Base-by-base conservation (phyloP, 2,329 filamentous ascomycete genomes). In the Xylariaceae sp. region DNA sequence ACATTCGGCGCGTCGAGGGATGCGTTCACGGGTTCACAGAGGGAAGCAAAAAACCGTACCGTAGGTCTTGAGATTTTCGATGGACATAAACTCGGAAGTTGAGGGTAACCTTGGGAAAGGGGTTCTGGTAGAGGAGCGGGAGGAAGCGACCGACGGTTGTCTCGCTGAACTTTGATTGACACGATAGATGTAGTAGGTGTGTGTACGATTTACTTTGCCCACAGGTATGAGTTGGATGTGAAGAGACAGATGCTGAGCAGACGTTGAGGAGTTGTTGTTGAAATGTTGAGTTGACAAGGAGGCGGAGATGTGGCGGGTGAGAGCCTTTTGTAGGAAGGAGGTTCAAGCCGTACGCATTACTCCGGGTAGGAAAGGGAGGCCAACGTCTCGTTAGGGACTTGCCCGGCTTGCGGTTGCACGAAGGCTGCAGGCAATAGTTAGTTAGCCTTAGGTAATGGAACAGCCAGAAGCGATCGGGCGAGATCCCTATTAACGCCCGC, bases 51-150 rank as follows among this genome's bases (percentile, higher is more conserved):
- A n/a, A 51, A 15, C 42, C 89, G 75, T 81, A 94, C 90, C 90
- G 87, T 91, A 91, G 84, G 88, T 87, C 87, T 94, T 94, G 81
- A 95, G 89, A 86, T 95, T 95, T 92, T 94, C 89, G 89, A 94
- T 94, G 87, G 90, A 94, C 90, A 94, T 94, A 92, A 91, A 92
- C 88, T 89, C 87, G 87, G 82, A 82, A 84, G 86, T 86, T 83
- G 73, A 74, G 81, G 82, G 79, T 78, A 70, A 75, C 76, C 71
- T 75, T 78, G 81, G 80, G 82, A 78, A 82, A 74, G 76, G 78
- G 76, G 80, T 78, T 74, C 76, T 67, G 74, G 63, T 67, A 71
- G 62, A 66, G 71, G 68, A 66, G 65, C 62, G 70, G 65, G 69
- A 66, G 71, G 73, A 69, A 81, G 80, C 80, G 80, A 82, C 78